Evolutionary conservation across 148 eudicot species (phyloP).

Genomic region (Vaccinium vitisidaea): DNA sequence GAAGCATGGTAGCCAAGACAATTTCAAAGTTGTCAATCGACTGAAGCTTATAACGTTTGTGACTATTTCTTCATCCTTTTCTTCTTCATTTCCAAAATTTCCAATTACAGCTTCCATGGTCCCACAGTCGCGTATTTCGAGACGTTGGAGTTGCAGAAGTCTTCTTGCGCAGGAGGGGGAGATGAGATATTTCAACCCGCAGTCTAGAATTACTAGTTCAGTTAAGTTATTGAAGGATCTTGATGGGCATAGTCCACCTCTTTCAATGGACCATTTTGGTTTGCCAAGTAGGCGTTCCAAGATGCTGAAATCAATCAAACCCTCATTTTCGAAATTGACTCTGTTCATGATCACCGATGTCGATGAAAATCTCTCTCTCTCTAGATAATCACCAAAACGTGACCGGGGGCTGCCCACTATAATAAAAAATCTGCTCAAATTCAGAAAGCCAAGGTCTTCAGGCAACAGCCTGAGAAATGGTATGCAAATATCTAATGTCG

Average conservation of each 20-base stretch:
- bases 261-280: not conserved
- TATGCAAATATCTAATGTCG: too few relatives aligned
- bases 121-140: not conserved
- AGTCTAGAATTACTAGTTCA: not conserved
- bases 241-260: not conserved
- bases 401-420: not conserved
- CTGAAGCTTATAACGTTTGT: not conserved
- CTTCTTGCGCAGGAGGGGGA: constrained; percentile 10
- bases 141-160: not conserved
- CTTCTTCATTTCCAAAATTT: not conserved
- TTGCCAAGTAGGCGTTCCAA: not conserved
- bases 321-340: not conserved
- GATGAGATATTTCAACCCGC: not conserved
- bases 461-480: too few relatives aligned
- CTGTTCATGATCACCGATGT: not conserved
- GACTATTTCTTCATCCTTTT: not conserved
- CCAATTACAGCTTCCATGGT: not conserved
- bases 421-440: too few relatives aligned
- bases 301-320: too few relatives aligned
- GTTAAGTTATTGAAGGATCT: not conserved
- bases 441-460: too few relatives aligned
- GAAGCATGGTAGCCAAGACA: not conserved
- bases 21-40: not conserved
- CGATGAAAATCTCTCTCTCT: not conserved
- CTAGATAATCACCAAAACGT: too few relatives aligned